Base-by-base conservation (phyloP, 106 monocot genomes). In the Acorus gramineus region DNA sequence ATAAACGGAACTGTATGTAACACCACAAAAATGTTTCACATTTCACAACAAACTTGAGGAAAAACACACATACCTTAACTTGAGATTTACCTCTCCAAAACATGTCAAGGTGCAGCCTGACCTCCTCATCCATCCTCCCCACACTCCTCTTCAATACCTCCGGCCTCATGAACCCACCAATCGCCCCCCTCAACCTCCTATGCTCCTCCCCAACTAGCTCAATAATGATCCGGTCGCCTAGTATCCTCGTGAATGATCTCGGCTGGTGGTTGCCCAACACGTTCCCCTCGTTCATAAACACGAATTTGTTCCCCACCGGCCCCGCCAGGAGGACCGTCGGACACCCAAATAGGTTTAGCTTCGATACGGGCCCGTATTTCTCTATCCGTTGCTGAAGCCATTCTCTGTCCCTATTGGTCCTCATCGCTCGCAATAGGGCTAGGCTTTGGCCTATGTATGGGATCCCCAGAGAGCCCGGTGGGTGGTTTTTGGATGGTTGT, bases 381-480 rank as follows among this genome's bases (percentile, higher is more conserved):
- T 28, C 7, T 2, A 69, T 59, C 14, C 70, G 42, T 3, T 4
- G 46, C 3, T 44, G 63, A 5, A 73, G 47, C 73, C 78, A 79
- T 43, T 65, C 63, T 10, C 73, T 67, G 3, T 14, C 73, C 2
- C 8, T 65, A 59, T 69, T 73, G 63, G 58, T 7, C 50, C 54
- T 9, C 78, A 79, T 68, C 47, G 78, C 73, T 0, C 59, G 69
- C 4, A 69, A 52, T 28, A 79, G 56, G 73, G 59, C 43, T 3
- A 73, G 68, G 73, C 78, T 73, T 43, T 79, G 67, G 59, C 78
- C 73, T 42, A 79, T 44, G 64, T 64, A 4, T 4, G 78, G 78
- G 53, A 79, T 8, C 7, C 78, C 73, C 2, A 78, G 50, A 1
- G 73, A 78, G 46, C 78, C 73, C 0, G 78, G 78, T 8, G 78